These are phyloP conservation scores for Parafenestella ontariensis DNA, from an alignment of 2,329 filamentous ascomycete genomes.

Conservation along the genomic window DNA sequence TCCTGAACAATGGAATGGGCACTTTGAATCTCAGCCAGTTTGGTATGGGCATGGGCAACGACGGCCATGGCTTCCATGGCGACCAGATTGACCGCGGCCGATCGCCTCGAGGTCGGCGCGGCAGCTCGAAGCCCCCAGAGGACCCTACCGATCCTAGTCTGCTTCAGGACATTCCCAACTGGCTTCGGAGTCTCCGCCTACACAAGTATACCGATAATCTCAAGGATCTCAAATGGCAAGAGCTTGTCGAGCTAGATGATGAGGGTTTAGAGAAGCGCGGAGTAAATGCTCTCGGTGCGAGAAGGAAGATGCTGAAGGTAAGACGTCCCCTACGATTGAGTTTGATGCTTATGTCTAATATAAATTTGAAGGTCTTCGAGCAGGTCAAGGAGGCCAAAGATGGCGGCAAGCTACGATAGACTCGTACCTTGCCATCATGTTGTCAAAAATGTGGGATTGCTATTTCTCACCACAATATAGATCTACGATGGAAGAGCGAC, in stretches of 20 bases:
- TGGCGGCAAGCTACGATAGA: slow-evolving; percentile 51
- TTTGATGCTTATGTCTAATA: too few species aligned
- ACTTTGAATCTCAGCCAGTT: slow-evolving; percentile 76
- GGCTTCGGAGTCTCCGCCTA: slow-evolving; percentile 90
- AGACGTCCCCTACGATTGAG: slow-evolving; percentile 22
- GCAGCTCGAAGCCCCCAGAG: slow-evolving; percentile 96
- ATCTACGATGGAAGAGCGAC: slow-evolving; percentile 31
- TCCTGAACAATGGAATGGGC: slow-evolving; percentile 74
- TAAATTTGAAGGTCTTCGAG: slow-evolving; percentile 76
- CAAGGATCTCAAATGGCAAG: slow-evolving; percentile 96
- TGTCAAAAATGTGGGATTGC: neutral
- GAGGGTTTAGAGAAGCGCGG: slow-evolving; percentile 90
- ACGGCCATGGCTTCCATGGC: slow-evolving; percentile 83
- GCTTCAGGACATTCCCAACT: slow-evolving; percentile 93
- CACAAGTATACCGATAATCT: slow-evolving; percentile 99
- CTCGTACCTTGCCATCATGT: slow-evolving; percentile 8
- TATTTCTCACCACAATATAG: slow-evolving; percentile 20
- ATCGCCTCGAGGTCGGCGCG: slow-evolving; percentile 88
- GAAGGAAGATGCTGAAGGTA: slow-evolving; percentile 98
- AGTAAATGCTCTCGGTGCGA: slow-evolving; percentile 91
- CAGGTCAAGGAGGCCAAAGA: slow-evolving; percentile 76
- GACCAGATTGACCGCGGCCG: slow-evolving; percentile 89
- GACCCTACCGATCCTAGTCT: slow-evolving; percentile 91
- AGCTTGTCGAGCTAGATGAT: slow-evolving; percentile 89
- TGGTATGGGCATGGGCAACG: slow-evolving; percentile 59